Evolutionary conservation across 441 rosid species (phyloP), one percentile per base, ranked within the genome.

Genomic region (Lepidium campestre): DNA sequence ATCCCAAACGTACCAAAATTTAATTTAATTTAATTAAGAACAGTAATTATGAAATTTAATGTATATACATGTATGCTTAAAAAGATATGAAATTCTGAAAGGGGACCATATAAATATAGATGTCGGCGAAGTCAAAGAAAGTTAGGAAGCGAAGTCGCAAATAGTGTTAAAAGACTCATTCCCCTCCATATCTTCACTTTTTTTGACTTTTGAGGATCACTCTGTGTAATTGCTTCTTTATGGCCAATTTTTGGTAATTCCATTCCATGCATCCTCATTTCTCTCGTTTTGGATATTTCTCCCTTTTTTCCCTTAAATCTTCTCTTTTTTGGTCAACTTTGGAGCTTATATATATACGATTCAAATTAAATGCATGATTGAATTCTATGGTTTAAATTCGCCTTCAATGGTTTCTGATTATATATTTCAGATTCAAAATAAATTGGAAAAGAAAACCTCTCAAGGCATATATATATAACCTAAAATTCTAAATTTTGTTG

Each of bases 91-190:
- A 17, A 32, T 13, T 20, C 45, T 37, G 48, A 37, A 62, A 49
- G 18, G 29, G 58, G 58, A 12, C 12, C 41, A 14, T 23, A 9
- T 14, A n/a, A n/a, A 8, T 29, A 58, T 10, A 41, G 12, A 60
- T 61, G 68, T 70, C 68, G 63, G 74, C 68, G 25, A 70, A 54
- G 74, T 62, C 68, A 62, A 70, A 34, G 22, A 69, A 44, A 54
- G 68, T 25, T 35, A 25, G 68, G 41, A 10, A 50, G 19, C 19
- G 13, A 70, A 61, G 47, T 53, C 57, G 74, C 10, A 70, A 10
- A 45, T 23, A 45, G 32, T 3, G 68, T 42, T 52, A 35, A 23
- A 45, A 37, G 17, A 52, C 75, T 44, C 47, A 63, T 71, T 63
- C 59, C 45, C 41, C 62, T 46, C 75, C 65, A 63, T 63, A 71